Base-by-base conservation (phyloP, 176 grass and related monocot species). In the Eleusine coracana region DNA sequence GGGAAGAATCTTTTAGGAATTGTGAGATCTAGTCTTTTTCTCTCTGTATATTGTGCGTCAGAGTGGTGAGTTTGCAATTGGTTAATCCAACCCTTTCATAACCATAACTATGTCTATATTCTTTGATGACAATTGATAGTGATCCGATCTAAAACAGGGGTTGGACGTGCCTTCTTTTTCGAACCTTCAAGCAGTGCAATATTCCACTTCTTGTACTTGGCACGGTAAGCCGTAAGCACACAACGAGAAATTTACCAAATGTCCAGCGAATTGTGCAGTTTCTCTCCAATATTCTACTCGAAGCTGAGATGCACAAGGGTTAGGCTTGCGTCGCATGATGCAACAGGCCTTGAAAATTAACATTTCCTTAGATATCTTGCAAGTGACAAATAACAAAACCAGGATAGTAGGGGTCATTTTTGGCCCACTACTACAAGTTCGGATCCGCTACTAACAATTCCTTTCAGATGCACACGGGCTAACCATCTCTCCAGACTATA, bases 81-180 rank as follows among this genome's bases (percentile, higher is more conserved):
- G 46, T 65, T 82, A 49, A 45, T 55, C 36, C 86, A 51, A 31
- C 21, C 29, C 0, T 76, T 25, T 8, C 7, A 11, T 64, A 60
- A 6, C 44, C 44, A 45, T 45, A 45, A 45, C 44, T 45, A 45
- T 45, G 44, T 45, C 10, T 10, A 45, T 10, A 45, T 45, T 45
- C 1, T 45, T 9, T 45, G 73, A 81, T 61, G 48, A 16, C 39
- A 86, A 55, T 65, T 83, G 41, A 85, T 51, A 65, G 14, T 66
- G 31, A 83, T 79, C 78, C 74, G 44, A 72, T 93, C 90, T 49
- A 25, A 59, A 60, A 60, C 80, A 99, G 89, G 96, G 89, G 74
- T 74, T 99, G 93, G 93, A 92, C 84, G 8, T 96, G 96, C 80
- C 78, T 99, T 9, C 96, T 99, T 81, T 94, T 99, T 72, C 88